A percentile compares a stretch with the other conserved stretches of the same genome.
Conservation (phyloP, 768 basidiomycete genomes). For the Russula sp. region DNA sequence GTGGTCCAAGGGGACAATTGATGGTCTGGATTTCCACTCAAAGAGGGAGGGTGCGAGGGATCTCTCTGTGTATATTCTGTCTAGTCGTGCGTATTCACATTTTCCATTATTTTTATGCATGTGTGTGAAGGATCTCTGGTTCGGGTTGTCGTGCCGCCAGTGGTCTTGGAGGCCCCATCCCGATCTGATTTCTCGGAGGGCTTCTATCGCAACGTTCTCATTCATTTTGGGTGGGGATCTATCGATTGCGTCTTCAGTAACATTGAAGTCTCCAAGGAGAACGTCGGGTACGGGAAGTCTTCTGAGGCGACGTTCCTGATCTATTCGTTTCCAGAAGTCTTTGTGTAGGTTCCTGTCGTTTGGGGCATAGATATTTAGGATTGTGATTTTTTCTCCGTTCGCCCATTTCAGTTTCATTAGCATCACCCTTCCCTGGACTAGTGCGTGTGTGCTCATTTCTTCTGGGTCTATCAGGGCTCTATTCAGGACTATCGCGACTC, state of each 20-base stretch:
- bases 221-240: background rate
- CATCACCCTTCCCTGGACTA: background rate
- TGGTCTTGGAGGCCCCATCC: background rate
- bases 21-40: background rate
- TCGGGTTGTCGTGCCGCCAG: background rate
- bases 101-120: background rate
- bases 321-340: slow-evolving; percentile 15
- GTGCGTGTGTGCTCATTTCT: rapidly evolving
- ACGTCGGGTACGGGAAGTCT: background rate
- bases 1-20: background rate
- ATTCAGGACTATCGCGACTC: background rate
- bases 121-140: background rate
- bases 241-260: slow-evolving; percentile 1
- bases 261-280: slow-evolving; percentile 2
- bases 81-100: background rate
- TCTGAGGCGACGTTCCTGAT: too few species aligned
- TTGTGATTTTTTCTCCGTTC: background rate
- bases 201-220: background rate
- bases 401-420: slow-evolving; percentile 18
- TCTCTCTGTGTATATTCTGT: background rate
- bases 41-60: too few species aligned
- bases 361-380: slow-evolving; percentile 24
- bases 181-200: background rate
- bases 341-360: background rate
- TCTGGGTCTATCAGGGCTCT: background rate